Conservation (phyloP, 345 rosid species). For the Streptanthus diversifolius region DNA sequence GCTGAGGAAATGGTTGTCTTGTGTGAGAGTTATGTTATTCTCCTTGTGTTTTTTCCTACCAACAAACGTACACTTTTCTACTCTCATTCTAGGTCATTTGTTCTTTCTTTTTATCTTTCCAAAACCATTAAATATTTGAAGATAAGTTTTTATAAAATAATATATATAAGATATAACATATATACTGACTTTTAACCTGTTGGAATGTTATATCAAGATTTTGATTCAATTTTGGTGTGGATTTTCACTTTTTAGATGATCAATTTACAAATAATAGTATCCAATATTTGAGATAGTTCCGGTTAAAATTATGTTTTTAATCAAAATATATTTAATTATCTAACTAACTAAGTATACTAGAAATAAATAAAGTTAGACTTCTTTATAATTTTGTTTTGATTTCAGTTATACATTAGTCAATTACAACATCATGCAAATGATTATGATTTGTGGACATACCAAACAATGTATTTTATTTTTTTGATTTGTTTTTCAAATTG, state of each 20-base stretch:
- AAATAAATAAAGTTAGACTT: too few species aligned
- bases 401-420: too few species aligned
- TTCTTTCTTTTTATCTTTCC: too few species aligned
- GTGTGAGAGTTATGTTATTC: slow-evolving; percentile 9
- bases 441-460: neutral
- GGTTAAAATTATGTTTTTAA: neutral
- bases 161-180: too few species aligned
- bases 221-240: neutral
- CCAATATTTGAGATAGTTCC: neutral
- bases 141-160: too few species aligned
- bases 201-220: too few species aligned
- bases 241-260: neutral
- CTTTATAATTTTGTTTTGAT: too few species aligned
- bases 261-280: neutral
- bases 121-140: neutral
- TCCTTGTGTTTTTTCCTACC: slow-evolving; percentile 1
- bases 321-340: neutral
- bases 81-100: neutral
- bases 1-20: slow-evolving; percentile 19
- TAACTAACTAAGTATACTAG: neutral
- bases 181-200: too few species aligned
- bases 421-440: neutral
- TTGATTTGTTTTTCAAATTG: neutral
- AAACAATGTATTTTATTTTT: neutral
- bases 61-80: neutral